phyloP scores from a whole-genome alignment of 352 stramenopile species.

The Phytophthora capsici region DNA sequence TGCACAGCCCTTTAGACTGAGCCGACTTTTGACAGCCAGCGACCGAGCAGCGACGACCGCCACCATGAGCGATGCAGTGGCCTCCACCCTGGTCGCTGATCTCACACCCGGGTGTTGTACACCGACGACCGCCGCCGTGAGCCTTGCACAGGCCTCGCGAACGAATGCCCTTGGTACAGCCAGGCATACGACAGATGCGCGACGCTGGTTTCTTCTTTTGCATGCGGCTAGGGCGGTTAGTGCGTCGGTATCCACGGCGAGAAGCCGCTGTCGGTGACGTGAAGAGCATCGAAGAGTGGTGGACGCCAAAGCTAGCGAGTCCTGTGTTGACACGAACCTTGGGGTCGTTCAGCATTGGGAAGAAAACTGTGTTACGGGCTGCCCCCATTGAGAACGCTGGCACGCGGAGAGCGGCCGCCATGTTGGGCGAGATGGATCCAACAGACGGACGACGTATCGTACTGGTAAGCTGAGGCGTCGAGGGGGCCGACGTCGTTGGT shows the following conservation, averaged over 20 bases:
- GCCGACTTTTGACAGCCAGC: conserved; percentile 83
- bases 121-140: conserved; percentile 82
- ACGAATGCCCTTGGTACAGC: conserved; percentile 84
- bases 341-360: conserved; percentile 29
- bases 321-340: conserved; percentile 30
- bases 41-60: conserved; percentile 65
- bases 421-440: conserved; percentile 40
- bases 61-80: conserved; percentile 82
- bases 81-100: conserved; percentile 89
- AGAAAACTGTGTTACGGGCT: conserved; percentile 27
- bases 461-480: conserved; percentile 38
- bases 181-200: conserved; percentile 77
- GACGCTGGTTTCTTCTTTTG: conserved; percentile 68
- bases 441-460: conserved; percentile 28
- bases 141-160: conserved; percentile 86
- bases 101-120: conserved; percentile 75
- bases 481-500: conserved; percentile 30
- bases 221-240: conserved; percentile 22
- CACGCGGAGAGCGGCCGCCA: conserved; percentile 28
- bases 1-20: conserved; percentile 84
- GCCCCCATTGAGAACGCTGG: conserved; percentile 24
- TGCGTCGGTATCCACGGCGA: conserved; percentile 29
- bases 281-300: conserved; percentile 39
- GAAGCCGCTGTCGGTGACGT: conserved; percentile 27
- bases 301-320: conserved; percentile 15